Conservation (phyloP, 2,329 filamentous ascomycete genomes). For the Colletotrichum horii region DNA sequence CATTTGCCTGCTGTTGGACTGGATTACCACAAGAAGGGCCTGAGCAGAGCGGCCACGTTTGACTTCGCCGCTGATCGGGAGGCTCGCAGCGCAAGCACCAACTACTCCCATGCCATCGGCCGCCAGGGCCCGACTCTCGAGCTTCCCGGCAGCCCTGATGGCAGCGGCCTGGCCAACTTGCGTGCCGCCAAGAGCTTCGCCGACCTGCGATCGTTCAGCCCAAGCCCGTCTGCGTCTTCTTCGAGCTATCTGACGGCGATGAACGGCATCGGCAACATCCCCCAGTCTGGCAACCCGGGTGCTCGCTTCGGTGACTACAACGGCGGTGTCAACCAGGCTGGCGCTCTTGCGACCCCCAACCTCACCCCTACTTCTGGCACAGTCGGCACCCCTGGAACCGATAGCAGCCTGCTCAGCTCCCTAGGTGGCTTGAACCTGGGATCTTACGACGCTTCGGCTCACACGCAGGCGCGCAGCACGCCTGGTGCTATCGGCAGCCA, state of each 20-base stretch:
- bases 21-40: constrained; percentile 80
- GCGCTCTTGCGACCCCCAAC: constrained; percentile 38
- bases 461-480: constrained; percentile 47
- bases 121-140: constrained; percentile 87
- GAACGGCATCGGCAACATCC: constrained; percentile 64
- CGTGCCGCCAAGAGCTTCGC: constrained; percentile 96
- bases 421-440: constrained; percentile 58
- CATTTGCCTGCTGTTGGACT: constrained; percentile 69
- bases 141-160: constrained; percentile 79
- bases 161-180: constrained; percentile 70
- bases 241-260: constrained; percentile 74
- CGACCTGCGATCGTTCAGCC: constrained; percentile 92
- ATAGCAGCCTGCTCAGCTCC: constrained; percentile 49
- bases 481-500: constrained; percentile 72
- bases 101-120: constrained; percentile 74
- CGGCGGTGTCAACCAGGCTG: constrained; percentile 39
- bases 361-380: constrained; percentile 38
- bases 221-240: constrained; percentile 88
- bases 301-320: constrained; percentile 54
- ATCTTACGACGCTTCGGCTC: constrained; percentile 51
- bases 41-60: constrained; percentile 95
- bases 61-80: constrained; percentile 88
- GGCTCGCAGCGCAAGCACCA: constrained; percentile 67
- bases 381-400: constrained; percentile 42
- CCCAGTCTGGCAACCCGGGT: constrained; percentile 32